phyloP scores from a whole-genome alignment of 176 grass and related monocot genomes.

The Hordeum marinum region DNA sequence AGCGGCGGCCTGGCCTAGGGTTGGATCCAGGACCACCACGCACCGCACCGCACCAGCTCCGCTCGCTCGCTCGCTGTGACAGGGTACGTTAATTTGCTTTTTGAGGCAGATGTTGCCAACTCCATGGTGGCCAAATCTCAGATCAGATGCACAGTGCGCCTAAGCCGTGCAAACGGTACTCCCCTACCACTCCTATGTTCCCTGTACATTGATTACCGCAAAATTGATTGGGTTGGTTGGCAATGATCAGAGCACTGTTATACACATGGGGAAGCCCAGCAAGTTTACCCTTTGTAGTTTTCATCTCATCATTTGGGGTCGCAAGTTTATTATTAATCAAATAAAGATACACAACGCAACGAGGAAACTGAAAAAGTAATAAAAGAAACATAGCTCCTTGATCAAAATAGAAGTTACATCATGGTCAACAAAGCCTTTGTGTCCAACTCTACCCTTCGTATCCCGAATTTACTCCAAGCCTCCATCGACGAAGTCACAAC shows the following conservation, averaged over 20 bases:
- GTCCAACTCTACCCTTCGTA: too few species aligned
- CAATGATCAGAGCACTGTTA: not conserved
- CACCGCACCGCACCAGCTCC: conserved; percentile 7
- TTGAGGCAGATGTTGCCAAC: conserved; percentile 13
- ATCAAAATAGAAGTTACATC: too few species aligned
- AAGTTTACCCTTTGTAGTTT: not conserved
- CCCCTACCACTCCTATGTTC: not conserved
- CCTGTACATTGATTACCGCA: not conserved
- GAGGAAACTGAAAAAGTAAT: too few species aligned
- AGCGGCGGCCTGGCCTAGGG: conserved; percentile 17
- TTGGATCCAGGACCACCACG: conserved; percentile 21
- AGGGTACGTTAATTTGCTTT: conserved; percentile 39
- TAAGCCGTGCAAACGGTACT: not conserved
- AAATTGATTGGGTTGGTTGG: not conserved
- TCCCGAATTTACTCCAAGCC: too few species aligned
- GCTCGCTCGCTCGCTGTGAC: not conserved
- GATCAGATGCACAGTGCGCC: conserved; percentile 22
- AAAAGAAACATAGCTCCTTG: too few species aligned
- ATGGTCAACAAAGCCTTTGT: too few species aligned
- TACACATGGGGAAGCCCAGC: not conserved
- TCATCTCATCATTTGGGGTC: too few species aligned
- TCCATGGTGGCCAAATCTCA: conserved; percentile 12
- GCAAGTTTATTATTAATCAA: too few species aligned
- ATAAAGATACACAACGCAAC: too few species aligned
- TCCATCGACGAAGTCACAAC: too few species aligned